Conservation (phyloP, 495 filamentous ascomycete species). For the Podospora tetraspora region DNA sequence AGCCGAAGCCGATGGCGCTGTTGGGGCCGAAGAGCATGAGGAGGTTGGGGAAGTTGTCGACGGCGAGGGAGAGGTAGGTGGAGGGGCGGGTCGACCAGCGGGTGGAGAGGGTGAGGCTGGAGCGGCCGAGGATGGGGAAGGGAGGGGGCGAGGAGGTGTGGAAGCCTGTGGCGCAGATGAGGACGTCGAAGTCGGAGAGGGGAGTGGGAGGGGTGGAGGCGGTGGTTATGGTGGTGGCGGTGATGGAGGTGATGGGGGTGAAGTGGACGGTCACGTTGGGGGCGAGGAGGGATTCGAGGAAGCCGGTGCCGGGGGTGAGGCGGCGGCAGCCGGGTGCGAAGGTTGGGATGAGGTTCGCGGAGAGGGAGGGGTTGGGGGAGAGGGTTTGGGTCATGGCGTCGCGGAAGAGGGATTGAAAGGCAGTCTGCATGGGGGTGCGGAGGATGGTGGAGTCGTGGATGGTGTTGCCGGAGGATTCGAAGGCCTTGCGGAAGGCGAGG, state of each 20-base stretch:
- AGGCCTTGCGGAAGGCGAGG: conserved; percentile 36
- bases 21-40: conserved; percentile 60
- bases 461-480: conserved; percentile 35
- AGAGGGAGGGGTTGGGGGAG: conserved; percentile 32
- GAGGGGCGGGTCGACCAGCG: conserved; percentile 50
- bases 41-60: conserved; percentile 63
- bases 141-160: conserved; percentile 53
- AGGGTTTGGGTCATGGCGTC: conserved; percentile 33
- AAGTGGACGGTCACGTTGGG: conserved; percentile 58
- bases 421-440: conserved; percentile 30
- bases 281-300: conserved; percentile 60
- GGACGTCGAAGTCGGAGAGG: conserved; percentile 41
- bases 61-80: conserved; percentile 58
- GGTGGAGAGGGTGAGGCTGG: conserved; percentile 44
- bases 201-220: conserved; percentile 35
- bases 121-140: conserved; percentile 53
- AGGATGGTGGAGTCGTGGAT: conserved; percentile 36
- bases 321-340: conserved; percentile 66
- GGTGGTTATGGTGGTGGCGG: conserved; percentile 44
- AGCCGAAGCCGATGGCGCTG: conserved; percentile 51
- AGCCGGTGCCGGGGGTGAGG: conserved; percentile 66
- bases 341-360: conserved; percentile 44
- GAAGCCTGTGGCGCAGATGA: conserved; percentile 67
- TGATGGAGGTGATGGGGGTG: conserved; percentile 49
- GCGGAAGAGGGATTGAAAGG: conserved; percentile 21